These are phyloP conservation scores for Alliaria petiolata DNA, from an alignment of 345 rosid genomes.

Conservation along the genomic window DNA sequence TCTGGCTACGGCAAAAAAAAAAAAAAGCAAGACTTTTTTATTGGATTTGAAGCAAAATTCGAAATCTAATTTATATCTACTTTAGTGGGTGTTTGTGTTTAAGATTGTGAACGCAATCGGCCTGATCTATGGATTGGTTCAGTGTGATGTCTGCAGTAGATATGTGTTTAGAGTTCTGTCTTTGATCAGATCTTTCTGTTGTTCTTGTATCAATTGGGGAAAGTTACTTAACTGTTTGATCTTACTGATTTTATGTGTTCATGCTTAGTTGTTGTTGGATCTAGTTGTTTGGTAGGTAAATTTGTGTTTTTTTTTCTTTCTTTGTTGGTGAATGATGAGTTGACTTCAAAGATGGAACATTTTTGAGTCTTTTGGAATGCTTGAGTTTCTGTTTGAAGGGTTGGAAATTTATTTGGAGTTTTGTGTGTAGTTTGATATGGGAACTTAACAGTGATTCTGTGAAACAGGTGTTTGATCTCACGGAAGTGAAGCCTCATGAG, in stretches of 20 bases:
- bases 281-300: slow-evolving; percentile 1
- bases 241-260: not conserved
- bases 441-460: no score
- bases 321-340: not conserved
- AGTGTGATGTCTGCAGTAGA: not conserved
- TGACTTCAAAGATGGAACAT: not conserved
- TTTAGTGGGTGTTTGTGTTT: not conserved
- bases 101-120: not conserved
- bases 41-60: not conserved
- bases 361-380: not conserved
- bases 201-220: not conserved
- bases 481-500: slow-evolving; percentile 77
- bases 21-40: not conserved
- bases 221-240: not conserved
- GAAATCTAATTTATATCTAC: not conserved
- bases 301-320: not conserved
- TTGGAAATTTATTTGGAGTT: not conserved
- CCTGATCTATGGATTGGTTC: not conserved
- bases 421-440: not conserved
- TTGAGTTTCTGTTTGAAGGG: not conserved
- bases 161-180: not conserved
- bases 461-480: slow-evolving; percentile 78
- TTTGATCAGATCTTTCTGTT: not conserved
- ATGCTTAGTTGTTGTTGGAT: slow-evolving; percentile 15
- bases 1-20: no score